These are phyloP conservation scores for Nakazawaea molendinolei DNA, from an alignment of 805 yeast species.

Conservation along the genomic window DNA sequence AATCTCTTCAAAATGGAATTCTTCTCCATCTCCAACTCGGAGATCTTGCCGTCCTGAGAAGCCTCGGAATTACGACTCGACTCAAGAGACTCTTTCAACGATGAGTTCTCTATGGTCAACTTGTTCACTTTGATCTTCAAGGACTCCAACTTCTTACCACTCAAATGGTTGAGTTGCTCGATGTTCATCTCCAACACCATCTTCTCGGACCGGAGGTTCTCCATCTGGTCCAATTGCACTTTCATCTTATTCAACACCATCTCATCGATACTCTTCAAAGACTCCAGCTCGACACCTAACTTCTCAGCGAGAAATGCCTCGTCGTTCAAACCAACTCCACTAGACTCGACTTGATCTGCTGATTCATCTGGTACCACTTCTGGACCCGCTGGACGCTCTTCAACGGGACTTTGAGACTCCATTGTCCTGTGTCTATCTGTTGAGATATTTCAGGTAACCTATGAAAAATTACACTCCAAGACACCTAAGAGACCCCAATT, in stretches of 20 bases:
- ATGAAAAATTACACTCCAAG: too few species aligned
- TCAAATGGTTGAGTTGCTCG: constrained; percentile 32
- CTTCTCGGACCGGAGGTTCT: constrained; percentile 30
- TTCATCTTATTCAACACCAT: constrained; percentile 22
- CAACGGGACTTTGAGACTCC: too few species aligned
- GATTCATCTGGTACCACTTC: too few species aligned
- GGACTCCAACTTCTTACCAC: constrained; percentile 24
- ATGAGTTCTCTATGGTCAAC: constrained; percentile 18
- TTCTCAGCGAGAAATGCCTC: neutral
- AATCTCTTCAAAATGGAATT: constrained; percentile 7
- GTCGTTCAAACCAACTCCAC: too few species aligned
- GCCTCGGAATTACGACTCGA: constrained; percentile 1
- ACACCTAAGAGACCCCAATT: too few species aligned
- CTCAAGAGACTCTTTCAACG: constrained; percentile 17
- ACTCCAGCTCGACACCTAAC: constrained; percentile 22
- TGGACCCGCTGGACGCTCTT: too few species aligned
- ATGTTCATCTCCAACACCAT: constrained; percentile 29
- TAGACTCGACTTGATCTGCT: too few species aligned
- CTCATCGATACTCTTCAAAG: constrained; percentile 17
- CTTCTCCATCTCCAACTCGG: constrained; percentile 11
- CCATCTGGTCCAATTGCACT: constrained; percentile 26
- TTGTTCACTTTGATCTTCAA: constrained; percentile 24
- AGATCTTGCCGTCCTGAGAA: constrained; percentile 15
- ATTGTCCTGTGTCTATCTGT: too few species aligned
- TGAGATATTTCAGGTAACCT: too few species aligned